Conservation (phyloP, 176 grass and related monocot species). For the Aegilops sharonensis region DNA sequence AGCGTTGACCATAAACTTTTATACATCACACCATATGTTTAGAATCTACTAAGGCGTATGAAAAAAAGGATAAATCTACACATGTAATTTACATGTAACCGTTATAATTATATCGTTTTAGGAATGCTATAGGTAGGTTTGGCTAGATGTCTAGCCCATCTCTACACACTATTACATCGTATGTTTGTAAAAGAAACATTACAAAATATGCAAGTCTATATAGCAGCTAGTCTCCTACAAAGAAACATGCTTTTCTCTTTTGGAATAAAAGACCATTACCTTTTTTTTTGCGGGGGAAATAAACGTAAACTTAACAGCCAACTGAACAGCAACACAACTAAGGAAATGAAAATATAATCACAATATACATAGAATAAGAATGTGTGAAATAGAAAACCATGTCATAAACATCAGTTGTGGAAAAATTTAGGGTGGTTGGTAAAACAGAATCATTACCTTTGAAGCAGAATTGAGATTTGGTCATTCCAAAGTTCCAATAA, state of each 20-base stretch:
- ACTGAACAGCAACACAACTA: not conserved
- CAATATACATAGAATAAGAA: not conserved
- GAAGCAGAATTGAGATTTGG: not conserved
- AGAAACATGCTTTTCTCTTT: too few species aligned
- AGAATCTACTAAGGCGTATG: not conserved
- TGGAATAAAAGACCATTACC: not conserved
- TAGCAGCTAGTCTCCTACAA: too few species aligned
- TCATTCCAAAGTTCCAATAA: slow-evolving; percentile 16
- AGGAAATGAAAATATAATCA: not conserved
- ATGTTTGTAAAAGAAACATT: too few species aligned
- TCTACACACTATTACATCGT: too few species aligned
- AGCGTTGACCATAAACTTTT: not conserved
- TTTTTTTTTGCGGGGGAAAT: too few species aligned
- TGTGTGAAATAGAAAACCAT: not conserved
- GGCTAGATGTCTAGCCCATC: too few species aligned
- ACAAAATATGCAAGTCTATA: too few species aligned
- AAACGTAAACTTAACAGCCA: not conserved
- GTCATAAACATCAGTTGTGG: slow-evolving; percentile 1
- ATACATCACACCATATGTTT: not conserved
- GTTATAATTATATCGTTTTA: not conserved
- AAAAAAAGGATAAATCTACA: not conserved
- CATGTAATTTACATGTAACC: not conserved
- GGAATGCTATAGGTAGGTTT: not conserved
- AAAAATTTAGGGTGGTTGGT: not conserved
- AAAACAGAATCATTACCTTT: slow-evolving; percentile 31